Conservation (phyloP, 805 yeast species). For the Candida sphagnicola region DNA sequence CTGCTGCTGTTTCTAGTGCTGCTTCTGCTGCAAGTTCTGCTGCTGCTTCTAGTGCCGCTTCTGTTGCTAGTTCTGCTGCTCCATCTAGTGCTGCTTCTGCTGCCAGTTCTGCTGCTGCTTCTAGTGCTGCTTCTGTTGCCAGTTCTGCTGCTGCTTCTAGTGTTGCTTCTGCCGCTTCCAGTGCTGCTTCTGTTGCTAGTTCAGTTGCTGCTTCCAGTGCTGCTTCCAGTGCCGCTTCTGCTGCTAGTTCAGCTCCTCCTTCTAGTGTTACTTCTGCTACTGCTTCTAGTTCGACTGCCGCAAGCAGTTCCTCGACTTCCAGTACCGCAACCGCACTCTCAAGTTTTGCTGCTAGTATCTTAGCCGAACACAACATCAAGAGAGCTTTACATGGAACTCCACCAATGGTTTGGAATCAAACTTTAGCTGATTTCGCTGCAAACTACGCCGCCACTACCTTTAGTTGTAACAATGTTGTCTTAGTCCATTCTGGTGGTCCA, state of each 20-base stretch:
- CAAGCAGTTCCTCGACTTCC: conserved; percentile 10
- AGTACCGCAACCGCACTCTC: conserved; percentile 12
- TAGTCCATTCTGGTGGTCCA: conserved; percentile 60
- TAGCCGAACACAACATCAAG: conserved; percentile 32
- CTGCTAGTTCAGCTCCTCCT: conserved; percentile 7
- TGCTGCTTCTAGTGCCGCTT: conserved; percentile 5
- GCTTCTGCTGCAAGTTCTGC: conserved; percentile 7
- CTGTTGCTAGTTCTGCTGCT: conserved; percentile 9
- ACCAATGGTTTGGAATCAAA: conserved; percentile 28
- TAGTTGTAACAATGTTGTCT: conserved; percentile 54
- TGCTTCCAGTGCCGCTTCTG: conserved; percentile 7
- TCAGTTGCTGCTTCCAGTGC: conserved; percentile 7
- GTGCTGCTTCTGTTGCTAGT: conserved; percentile 6
- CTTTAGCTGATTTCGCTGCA: conserved; percentile 32
- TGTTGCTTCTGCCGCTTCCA: not conserved
- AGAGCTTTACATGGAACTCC: conserved; percentile 34
- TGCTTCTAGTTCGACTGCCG: conserved; percentile 7
- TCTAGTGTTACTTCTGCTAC: conserved; percentile 7
- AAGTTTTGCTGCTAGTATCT: conserved; percentile 25
- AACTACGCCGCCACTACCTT: conserved; percentile 49
- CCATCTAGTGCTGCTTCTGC: conserved; percentile 5
- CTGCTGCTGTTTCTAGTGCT: conserved; percentile 1
- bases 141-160: not conserved
- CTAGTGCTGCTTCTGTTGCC: not conserved
- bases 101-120: not conserved